Conservation (phyloP, 345 rosid species). For the Citrus sp. region DNA sequence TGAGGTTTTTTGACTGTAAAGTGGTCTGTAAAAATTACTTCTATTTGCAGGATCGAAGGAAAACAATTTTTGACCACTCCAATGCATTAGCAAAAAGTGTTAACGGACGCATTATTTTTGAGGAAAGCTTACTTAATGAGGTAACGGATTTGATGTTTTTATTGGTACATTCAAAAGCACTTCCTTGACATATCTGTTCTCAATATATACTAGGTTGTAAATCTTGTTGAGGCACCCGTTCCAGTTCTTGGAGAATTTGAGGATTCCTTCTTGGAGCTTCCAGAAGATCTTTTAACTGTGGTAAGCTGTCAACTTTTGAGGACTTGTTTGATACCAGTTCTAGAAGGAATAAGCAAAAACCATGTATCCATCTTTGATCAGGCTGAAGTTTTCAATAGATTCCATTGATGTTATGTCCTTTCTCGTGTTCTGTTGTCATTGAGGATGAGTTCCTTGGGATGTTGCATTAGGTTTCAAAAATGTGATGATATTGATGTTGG, state of each 20-base stretch:
- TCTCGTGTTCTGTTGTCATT: neutral
- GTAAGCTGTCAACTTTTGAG: conserved; percentile 36
- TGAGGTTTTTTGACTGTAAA: conserved; percentile 9
- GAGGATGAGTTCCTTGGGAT: neutral
- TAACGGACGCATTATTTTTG: conserved; percentile 53
- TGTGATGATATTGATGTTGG: neutral
- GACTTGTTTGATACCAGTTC: neutral
- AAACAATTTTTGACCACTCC: conserved; percentile 59
- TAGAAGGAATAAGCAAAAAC: no score
- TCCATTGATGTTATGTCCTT: neutral
- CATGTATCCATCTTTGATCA: neutral
- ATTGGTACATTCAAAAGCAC: conserved; percentile 17
- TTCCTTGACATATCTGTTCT: neutral
- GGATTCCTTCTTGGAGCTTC: conserved; percentile 86
- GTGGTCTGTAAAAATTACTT: conserved; percentile 7
- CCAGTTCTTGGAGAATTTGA: conserved; percentile 79
- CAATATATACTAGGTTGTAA: conserved; percentile 61
- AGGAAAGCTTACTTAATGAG: conserved; percentile 72
- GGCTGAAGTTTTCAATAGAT: neutral
- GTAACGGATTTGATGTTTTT: conserved; percentile 29
- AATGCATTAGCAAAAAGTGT: conserved; percentile 60
- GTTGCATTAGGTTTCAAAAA: neutral
- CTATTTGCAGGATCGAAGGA: conserved; percentile 57
- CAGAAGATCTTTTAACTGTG: conserved; percentile 80
- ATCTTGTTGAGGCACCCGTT: conserved; percentile 95